These are phyloP conservation scores for Hydrangea macrophylla DNA, from an alignment of 148 eudicot species.

Conservation along the genomic window DNA sequence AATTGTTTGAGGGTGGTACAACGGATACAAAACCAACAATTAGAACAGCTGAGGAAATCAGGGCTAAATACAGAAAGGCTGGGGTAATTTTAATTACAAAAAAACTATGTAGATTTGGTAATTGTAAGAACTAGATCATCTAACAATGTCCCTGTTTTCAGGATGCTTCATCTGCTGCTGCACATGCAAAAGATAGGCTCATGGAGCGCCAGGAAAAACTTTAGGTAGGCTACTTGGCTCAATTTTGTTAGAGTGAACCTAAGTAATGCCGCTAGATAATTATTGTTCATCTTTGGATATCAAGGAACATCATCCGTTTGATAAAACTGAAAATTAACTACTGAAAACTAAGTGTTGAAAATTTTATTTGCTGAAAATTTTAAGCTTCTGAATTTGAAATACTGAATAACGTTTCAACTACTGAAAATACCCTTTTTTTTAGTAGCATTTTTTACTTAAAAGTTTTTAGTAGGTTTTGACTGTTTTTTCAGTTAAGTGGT, in stretches of 20 bases:
- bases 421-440: too few relatives aligned
- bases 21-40: constrained; percentile 56
- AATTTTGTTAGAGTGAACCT: constrained; percentile 1
- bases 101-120: background rate
- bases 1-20: constrained; percentile 74
- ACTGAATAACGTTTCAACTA: too few relatives aligned
- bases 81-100: constrained; percentile 34
- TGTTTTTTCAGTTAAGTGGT: too few relatives aligned
- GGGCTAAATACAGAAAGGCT: constrained; percentile 73
- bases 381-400: too few relatives aligned
- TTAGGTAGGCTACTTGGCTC: constrained; percentile 45
- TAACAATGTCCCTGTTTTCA: constrained; percentile 32
- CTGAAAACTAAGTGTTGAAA: too few relatives aligned
- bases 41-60: constrained; percentile 85
- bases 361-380: too few relatives aligned
- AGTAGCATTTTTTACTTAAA: too few relatives aligned
- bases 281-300: background rate
- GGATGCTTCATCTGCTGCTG: constrained; percentile 79
- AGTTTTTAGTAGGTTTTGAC: too few relatives aligned
- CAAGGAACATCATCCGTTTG: too few relatives aligned
- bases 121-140: constrained; percentile 3
- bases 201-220: constrained; percentile 87
- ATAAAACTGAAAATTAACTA: too few relatives aligned
- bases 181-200: constrained; percentile 85
- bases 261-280: background rate